Conservation (phyloP, 805 yeast genomes). For the Ogataea zsoltii region DNA sequence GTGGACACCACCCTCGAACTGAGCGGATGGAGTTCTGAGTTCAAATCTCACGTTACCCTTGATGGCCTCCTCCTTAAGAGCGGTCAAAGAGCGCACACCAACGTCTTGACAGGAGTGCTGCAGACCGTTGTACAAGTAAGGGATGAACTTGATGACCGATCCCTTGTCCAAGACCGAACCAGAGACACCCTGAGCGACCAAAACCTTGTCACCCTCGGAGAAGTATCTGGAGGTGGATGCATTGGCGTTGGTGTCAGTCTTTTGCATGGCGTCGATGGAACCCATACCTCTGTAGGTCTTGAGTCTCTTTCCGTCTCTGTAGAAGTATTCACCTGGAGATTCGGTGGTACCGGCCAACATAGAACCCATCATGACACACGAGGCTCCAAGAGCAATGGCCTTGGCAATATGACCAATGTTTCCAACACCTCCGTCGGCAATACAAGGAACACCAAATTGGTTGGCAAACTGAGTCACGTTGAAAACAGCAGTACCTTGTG, state of each 20-base stretch:
- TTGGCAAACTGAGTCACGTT: constrained; percentile 91
- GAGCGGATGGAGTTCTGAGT: constrained; percentile 97
- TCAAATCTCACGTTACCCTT: constrained; percentile 85
- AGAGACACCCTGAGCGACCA: constrained; percentile 98
- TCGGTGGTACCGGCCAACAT: constrained; percentile 98
- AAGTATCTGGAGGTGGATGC: constrained; percentile 98
- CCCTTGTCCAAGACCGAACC: constrained; percentile 98
- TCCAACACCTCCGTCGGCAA: constrained; percentile 99
- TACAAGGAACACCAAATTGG: constrained; percentile 96
- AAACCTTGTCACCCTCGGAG: constrained; percentile 91
- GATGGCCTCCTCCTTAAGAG: constrained; percentile 63
- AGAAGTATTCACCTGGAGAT: constrained; percentile 97
- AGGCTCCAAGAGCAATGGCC: constrained; percentile 96
- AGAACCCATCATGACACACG: constrained; percentile 99
- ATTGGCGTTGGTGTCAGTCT: constrained; percentile 82
- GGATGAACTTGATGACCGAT: constrained; percentile 88
- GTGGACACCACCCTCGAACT: constrained; percentile 97
- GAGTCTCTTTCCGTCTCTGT: constrained; percentile 96
- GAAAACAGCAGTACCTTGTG: constrained; percentile 98
- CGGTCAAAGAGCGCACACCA: constrained; percentile 71
- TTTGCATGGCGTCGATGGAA: constrained; percentile 97
- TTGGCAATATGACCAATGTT: constrained; percentile 98
- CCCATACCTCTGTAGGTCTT: constrained; percentile 99
- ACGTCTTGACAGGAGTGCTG: constrained; percentile 99
- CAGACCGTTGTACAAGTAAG: constrained; percentile 91